Evolutionary conservation across 2,329 filamentous ascomycete genomes (phyloP).

Genomic region (Pseudomassariella vexata): DNA sequence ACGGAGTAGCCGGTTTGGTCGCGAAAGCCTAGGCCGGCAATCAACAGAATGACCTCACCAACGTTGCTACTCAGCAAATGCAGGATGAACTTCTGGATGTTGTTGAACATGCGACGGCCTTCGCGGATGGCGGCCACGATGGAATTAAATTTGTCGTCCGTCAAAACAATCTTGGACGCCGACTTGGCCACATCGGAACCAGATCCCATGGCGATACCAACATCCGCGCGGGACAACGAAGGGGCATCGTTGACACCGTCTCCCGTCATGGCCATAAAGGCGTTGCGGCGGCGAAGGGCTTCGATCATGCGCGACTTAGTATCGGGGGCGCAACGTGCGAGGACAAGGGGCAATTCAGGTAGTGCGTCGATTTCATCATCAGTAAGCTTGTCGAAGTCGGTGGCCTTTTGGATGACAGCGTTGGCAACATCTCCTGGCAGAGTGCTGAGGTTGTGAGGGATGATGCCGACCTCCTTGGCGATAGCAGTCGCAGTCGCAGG

Average conservation of each 20-base stretch:
- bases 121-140: conserved; percentile 80
- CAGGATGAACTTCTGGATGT: conserved; percentile 82
- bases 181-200: conserved; percentile 84
- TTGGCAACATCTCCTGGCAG: conserved; percentile 59
- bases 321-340: conserved; percentile 77
- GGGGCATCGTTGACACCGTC: conserved; percentile 86
- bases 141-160: conserved; percentile 83
- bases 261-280: conserved; percentile 82
- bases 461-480: conserved; percentile 72
- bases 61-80: conserved; percentile 78
- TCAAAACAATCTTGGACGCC: conserved; percentile 74
- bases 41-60: conserved; percentile 70
- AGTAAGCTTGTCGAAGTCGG: conserved; percentile 71
- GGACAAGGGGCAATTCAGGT: conserved; percentile 70
- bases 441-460: conserved; percentile 55
- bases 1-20: conserved; percentile 59
- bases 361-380: conserved; percentile 72
- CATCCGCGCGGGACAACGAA: conserved; percentile 72
- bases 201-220: conserved; percentile 87
- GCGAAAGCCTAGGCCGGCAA: conserved; percentile 69
- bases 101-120: conserved; percentile 80
- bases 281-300: conserved; percentile 69
- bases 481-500: conserved; percentile 74
- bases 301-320: conserved; percentile 92
- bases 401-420: conserved; percentile 67